Evolutionary conservation across 2,329 filamentous ascomycete species (phyloP).

Genomic region (Xylaria polymorpha): DNA sequence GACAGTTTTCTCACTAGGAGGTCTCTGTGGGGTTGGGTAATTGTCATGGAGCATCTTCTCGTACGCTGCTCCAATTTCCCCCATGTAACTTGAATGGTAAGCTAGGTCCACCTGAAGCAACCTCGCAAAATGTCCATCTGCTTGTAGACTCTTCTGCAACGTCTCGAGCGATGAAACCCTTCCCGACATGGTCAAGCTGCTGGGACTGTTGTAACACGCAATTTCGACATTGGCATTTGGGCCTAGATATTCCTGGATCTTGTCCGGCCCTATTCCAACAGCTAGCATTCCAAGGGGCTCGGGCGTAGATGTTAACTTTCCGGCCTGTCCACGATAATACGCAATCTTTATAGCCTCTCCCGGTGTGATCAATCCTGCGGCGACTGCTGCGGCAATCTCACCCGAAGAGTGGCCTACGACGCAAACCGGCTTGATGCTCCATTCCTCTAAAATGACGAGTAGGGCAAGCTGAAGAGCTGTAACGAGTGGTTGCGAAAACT

Average conservation of each 20-base stretch:
- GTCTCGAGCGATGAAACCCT: conserved; percentile 12
- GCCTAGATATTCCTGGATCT: conserved; percentile 15
- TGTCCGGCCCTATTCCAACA: conserved; percentile 33
- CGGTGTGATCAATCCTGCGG: conserved; percentile 24
- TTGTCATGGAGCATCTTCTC: conserved; percentile 20
- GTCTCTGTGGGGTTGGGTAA: neutral
- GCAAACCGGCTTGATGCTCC: conserved; percentile 22
- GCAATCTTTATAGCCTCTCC: conserved; percentile 37
- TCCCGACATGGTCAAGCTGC: conserved; percentile 46
- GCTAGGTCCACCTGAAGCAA: conserved; percentile 43
- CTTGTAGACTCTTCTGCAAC: conserved; percentile 14
- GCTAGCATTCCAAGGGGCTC: conserved; percentile 39
- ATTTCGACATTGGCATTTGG: conserved; percentile 20
- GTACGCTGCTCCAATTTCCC: conserved; percentile 28
- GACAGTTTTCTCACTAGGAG: too few species aligned
- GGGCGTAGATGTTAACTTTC: neutral
- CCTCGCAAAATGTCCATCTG: conserved; percentile 41
- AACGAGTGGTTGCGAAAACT: conserved; percentile 42
- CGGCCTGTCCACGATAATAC: conserved; percentile 33
- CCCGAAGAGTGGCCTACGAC: conserved; percentile 44
- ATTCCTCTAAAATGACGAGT: conserved; percentile 26
- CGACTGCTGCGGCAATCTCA: conserved; percentile 40
- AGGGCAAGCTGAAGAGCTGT: conserved; percentile 39
- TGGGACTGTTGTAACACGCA: conserved; percentile 48
- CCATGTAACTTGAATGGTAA: conserved; percentile 42